Evolutionary conservation across 352 stramenopile species (phyloP), one percentile per base, ranked within the genome.

Genomic region (Phytopythium kandeliae): DNA sequence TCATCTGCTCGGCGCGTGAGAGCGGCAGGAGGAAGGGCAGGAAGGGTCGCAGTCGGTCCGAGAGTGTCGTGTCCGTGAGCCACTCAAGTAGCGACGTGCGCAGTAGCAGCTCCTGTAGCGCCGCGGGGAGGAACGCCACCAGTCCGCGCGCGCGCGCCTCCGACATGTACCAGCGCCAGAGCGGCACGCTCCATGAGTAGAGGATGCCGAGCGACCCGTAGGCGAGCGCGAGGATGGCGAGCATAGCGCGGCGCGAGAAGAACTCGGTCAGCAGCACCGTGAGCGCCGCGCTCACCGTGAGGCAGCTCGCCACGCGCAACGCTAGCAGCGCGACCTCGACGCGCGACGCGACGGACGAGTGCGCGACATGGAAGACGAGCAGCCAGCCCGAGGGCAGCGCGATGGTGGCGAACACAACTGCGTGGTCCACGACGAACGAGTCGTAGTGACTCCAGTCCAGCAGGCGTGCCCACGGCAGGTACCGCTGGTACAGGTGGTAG

Each of bases 221-320:
- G 3, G 58, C 61, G n/a, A 90, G 56, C 17, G 78, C 63, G 34
- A 86, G 67, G 11, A 89, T 48, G 3, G 83, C 79, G 48, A 94
- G 54, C 65, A 83, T 86, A n/a, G 86, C 69, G 38, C 80, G 67
- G 5, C 76, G 67, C 16, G 78, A 88, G 35, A 92, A 69, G 50
- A 86, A 89, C 55, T 94, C 83, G 36, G 76, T 75, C 7, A 94
- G 55, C 26, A 92, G 72, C 21, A 91, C 78, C 1, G 77, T 92
- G 51, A 94, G 64, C 19, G 80, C 71, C 22, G 72, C 70, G 57
- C 71, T 80, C 40, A 91, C 64, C 2, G 67, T 86, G 42, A 78
- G 44, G 56, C 75, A 88, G 66, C 70, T 89, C 25, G 76, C 62
- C 43, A 89, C 51, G 19, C 79, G 75, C 54, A 93, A 53, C 24